Evolutionary conservation across 176 grass and related monocot species (phyloP), one percentile per base, ranked within the genome.

Genomic region (Ensete ventricosum): DNA sequence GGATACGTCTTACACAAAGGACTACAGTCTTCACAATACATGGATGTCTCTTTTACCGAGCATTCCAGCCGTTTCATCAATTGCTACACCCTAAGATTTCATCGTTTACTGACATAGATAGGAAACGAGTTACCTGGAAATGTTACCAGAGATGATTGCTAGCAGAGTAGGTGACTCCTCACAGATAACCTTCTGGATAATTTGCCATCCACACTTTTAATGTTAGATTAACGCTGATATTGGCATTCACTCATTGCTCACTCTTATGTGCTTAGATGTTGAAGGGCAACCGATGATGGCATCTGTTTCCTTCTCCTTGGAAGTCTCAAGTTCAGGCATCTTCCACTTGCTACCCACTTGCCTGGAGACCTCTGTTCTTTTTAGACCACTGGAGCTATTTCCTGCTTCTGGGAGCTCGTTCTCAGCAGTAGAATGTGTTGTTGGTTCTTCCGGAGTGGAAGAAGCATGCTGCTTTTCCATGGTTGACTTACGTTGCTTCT

Each of bases 401-500:
- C 64, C 80, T 50, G 62, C 67, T 85, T 20, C 58, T 29, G 48
- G 53, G 62, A 16, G 69, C 21, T 71, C 77, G 52, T 49, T n/a
- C 26, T 54, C n/a, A 67, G 27, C 24, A 75, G 59, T 17, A 72
- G 49, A 69, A 53, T 55, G 69, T 57, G 58, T 69, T 49, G 63
- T 60, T 66, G 69, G 55, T 62, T 83, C 21, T 75, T 82, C 80
- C 58, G 50, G 51, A 8, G 64, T 72, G 13, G 83, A 82, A 82
- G 81, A 74, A 76, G 73, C 77, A 70, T 76, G 77, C 48, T 81
- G 34, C 49, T 67, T 77, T 50, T 65, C 55, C 2, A 27, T 81
- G 21, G 23, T 83, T 6, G 92, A 84, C 71, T 85, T 87, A 55
- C 81, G 86, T 81, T 89, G 92, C 72, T 96, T 92, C 88, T 96